These are phyloP conservation scores for Xerocomus minutiporus DNA, from an alignment of 1,284 basidiomycete species.

Conservation along the genomic window DNA sequence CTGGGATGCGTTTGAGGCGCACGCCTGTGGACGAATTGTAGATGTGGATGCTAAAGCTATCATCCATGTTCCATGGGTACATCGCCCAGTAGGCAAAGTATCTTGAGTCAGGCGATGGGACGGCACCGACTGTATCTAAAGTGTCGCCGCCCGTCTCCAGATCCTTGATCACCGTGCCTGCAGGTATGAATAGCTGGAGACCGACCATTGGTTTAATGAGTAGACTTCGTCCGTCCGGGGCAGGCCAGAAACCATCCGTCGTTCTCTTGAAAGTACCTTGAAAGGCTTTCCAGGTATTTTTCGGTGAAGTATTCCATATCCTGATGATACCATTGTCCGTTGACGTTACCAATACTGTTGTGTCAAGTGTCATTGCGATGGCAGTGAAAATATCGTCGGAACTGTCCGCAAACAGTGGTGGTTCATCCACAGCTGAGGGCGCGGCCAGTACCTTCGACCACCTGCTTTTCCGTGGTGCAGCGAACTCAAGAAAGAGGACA, in stretches of 20 bases:
- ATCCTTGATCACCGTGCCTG: constrained; percentile 12
- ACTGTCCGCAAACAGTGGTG: constrained; percentile 9
- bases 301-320: constrained; percentile 15
- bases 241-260: constrained; percentile 9
- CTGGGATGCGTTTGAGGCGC: constrained; percentile 18
- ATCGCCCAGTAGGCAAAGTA: constrained; percentile 23
- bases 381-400: not conserved
- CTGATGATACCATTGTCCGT: constrained; percentile 7
- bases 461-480: not conserved
- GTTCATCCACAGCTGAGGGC: constrained; percentile 6
- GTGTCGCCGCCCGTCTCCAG: constrained; percentile 18
- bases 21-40: constrained; percentile 15
- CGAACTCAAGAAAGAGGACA: constrained; percentile 9
- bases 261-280: not conserved
- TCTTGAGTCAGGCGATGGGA: constrained; percentile 19
- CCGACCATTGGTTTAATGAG: constrained; percentile 14
- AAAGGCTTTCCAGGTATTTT: constrained; percentile 10
- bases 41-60: constrained; percentile 17
- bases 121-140: constrained; percentile 3
- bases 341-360: constrained; percentile 10
- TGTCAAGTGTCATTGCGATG: constrained; percentile 12
- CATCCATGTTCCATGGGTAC: constrained; percentile 18
- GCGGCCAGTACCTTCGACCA: constrained; percentile 10
- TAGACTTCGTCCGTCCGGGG: constrained; percentile 13
- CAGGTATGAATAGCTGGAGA: constrained; percentile 6